A percentile compares a stretch with the other conserved stretches of the same genome.
Evolutionary conservation across 2,329 filamentous ascomycete genomes (phyloP).

Genomic region (Zymoseptoria passerinii): DNA sequence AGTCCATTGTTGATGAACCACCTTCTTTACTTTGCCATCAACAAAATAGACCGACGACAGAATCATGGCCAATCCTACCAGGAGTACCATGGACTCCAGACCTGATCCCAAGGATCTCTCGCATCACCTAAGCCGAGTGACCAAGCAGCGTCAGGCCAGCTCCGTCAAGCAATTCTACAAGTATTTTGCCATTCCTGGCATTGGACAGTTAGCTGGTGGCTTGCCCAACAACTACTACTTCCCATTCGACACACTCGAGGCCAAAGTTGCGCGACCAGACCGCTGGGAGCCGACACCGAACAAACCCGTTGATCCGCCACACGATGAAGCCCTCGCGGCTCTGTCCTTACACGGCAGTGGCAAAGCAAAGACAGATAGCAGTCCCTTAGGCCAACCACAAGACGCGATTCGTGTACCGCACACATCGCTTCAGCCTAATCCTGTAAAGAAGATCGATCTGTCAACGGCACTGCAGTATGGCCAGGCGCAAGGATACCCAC

Average conservation of each 20-base stretch:
- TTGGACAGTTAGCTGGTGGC: constrained; percentile 54
- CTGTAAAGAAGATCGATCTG: constrained; percentile 66
- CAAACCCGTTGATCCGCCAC: constrained; percentile 44
- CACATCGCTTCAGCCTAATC: constrained; percentile 49
- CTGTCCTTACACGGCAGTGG: constrained; percentile 9
- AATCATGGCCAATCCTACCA: background rate
- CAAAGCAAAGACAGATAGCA: constrained; percentile 17
- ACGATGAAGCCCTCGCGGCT: constrained; percentile 23
- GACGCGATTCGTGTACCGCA: constrained; percentile 61
- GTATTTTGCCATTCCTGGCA: constrained; percentile 60
- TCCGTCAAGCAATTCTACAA: constrained; percentile 77
- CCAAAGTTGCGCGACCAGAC: constrained; percentile 63
- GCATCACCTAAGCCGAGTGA: constrained; percentile 66
- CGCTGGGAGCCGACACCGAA: constrained; percentile 67
- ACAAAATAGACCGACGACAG: background rate
- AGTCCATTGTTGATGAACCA: background rate
- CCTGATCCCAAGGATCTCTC: constrained; percentile 62
- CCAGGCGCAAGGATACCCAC: constrained; percentile 70
- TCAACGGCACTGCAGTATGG: constrained; percentile 81
- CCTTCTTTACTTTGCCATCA: background rate
- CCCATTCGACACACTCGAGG: constrained; percentile 84
- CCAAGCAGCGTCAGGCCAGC: constrained; percentile 56
- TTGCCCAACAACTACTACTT: constrained; percentile 76
- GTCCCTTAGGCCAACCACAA: constrained; percentile 28
- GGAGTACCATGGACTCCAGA: constrained; percentile 1